These are phyloP conservation scores for Citrus trifoliata DNA, from an alignment of 345 rosid genomes.

Conservation along the genomic window DNA sequence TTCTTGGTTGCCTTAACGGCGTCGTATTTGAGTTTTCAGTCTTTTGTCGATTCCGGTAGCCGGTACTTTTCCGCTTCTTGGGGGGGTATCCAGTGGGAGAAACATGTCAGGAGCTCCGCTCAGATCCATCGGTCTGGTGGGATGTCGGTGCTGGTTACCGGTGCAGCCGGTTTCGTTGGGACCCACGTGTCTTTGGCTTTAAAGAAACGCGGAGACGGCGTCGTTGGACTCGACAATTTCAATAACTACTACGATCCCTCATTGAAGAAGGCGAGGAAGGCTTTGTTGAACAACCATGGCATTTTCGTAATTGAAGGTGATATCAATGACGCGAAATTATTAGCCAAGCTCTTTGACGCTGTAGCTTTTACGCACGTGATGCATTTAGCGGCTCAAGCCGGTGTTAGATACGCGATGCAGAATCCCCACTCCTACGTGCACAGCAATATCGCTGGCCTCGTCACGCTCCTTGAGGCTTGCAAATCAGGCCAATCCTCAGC, in stretches of 20 bases:
- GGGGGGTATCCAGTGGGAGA: conserved; percentile 88
- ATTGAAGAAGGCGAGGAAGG: conserved; percentile 45
- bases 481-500: conserved; percentile 78
- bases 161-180: conserved; percentile 82
- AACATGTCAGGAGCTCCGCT: conserved; percentile 58
- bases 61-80: conserved; percentile 53
- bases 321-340: conserved; percentile 54
- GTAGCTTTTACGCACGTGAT: conserved; percentile 82
- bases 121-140: conserved; percentile 66
- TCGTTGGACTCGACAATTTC: conserved; percentile 73
- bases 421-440: conserved; percentile 73
- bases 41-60: conserved; percentile 76
- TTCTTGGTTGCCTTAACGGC: conserved; percentile 89
- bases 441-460: conserved; percentile 73
- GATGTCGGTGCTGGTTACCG: conserved; percentile 72
- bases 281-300: conserved; percentile 38
- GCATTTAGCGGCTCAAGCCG: conserved; percentile 94
- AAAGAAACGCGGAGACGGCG: conserved; percentile 75
- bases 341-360: conserved; percentile 64
- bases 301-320: conserved; percentile 67
- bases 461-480: conserved; percentile 62
- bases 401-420: conserved; percentile 76
- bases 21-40: conserved; percentile 73
- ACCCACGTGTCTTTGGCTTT: conserved; percentile 63
- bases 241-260: conserved; percentile 77